phyloP scores from a whole-genome alignment of 371 early-diverging fungal species.

The Rhizopus microsporus region DNA sequence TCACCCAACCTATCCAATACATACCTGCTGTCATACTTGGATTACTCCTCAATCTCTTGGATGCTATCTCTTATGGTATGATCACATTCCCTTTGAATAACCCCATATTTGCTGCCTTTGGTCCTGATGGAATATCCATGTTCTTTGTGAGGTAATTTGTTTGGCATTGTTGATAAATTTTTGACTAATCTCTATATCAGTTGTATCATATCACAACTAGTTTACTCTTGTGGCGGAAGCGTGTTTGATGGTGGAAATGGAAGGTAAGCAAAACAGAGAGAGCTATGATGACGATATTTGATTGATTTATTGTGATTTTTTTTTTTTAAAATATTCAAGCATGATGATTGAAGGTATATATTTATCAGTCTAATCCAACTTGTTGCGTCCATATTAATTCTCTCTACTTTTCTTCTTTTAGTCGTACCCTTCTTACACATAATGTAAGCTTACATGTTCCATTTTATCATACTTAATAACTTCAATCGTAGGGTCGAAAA shows the following conservation, averaged over 20 bases:
- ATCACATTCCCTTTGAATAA: slow-evolving; percentile 89
- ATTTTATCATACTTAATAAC: neutral
- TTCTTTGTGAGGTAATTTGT: slow-evolving; percentile 76
- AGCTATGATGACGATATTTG: neutral
- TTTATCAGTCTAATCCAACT: neutral
- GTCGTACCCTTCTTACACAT: slow-evolving; percentile 90
- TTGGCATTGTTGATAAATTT: neutral
- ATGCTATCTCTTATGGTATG: slow-evolving; percentile 91
- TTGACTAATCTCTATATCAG: slow-evolving; percentile 28
- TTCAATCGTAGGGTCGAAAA: slow-evolving; percentile 55
- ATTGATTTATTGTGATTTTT: neutral
- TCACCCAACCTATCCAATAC: slow-evolving; percentile 52
- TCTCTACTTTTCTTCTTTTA: slow-evolving; percentile 9
- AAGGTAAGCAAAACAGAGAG: slow-evolving; percentile 36
- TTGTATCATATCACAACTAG: slow-evolving; percentile 82
- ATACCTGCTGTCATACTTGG: slow-evolving; percentile 92
- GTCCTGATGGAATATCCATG: slow-evolving; percentile 93
- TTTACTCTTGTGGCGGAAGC: slow-evolving; percentile 84
- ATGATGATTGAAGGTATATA: slow-evolving; percentile 92
- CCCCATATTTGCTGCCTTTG: slow-evolving; percentile 76
- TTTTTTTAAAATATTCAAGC: slow-evolving; percentile 25
- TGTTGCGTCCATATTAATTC: neutral
- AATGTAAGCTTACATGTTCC: slow-evolving; percentile 60
- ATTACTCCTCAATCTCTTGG: slow-evolving; percentile 86
- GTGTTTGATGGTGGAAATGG: slow-evolving; percentile 91